Conservation (phyloP, 352 stramenopile genomes). For the Saprolegnia diclina region DNA sequence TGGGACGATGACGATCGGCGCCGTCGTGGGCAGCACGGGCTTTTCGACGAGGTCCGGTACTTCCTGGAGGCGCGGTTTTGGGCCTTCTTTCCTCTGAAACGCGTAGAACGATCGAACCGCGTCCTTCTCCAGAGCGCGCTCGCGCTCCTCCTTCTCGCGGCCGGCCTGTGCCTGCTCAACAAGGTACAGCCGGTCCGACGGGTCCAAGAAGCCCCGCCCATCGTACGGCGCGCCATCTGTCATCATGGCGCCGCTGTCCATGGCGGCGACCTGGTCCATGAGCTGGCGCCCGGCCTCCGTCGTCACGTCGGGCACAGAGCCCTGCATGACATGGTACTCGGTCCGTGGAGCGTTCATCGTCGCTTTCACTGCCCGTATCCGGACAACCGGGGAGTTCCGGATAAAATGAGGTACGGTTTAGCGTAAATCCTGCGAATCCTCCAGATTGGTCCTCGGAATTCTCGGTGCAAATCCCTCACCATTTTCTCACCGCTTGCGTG, state of each 20-base stretch:
- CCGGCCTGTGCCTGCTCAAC: neutral
- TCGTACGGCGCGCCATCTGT: constrained; percentile 33
- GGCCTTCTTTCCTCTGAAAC: neutral
- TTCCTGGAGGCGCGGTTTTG: neutral
- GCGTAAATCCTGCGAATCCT: too few species aligned
- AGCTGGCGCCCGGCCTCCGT: constrained; percentile 62
- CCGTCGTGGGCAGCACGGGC: neutral
- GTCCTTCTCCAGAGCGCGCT: neutral
- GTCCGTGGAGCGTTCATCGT: constrained; percentile 32
- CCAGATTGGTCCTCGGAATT: too few species aligned
- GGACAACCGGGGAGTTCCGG: neutral
- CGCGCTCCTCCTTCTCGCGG: neutral
- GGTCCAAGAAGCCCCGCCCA: constrained; percentile 58
- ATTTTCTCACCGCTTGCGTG: too few species aligned
- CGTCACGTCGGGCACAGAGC: constrained; percentile 49
- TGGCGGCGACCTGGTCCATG: constrained; percentile 39
- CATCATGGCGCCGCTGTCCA: constrained; percentile 28
- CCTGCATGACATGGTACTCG: constrained; percentile 65
- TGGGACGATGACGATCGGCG: neutral
- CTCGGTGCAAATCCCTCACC: too few species aligned
- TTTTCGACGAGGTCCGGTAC: neutral
- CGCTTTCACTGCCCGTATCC: neutral
- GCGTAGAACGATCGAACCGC: neutral
- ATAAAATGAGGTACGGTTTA: neutral
- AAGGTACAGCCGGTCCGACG: constrained; percentile 39